These are phyloP conservation scores for Dothideomycetes sp. DNA, from an alignment of 2,329 filamentous ascomycete species.

Conservation along the genomic window DNA sequence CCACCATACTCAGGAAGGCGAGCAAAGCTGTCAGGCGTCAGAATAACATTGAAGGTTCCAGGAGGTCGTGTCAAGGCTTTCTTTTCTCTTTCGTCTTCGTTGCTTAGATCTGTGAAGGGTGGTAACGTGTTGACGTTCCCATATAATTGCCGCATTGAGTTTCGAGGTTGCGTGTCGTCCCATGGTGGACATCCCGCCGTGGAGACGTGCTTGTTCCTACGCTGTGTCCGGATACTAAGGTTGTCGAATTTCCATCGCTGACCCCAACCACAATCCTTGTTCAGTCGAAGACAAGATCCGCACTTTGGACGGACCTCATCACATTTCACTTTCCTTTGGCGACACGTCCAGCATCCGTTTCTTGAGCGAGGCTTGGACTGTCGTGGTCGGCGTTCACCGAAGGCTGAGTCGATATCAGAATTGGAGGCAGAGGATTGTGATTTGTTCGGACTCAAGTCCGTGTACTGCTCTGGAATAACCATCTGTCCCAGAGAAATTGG, in stretches of 20 bases:
- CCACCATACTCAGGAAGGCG: slow-evolving; percentile 41
- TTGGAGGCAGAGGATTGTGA: slow-evolving; percentile 6
- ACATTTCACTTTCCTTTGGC: slow-evolving; percentile 39
- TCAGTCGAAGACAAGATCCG: slow-evolving; percentile 47
- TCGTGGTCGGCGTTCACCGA: slow-evolving; percentile 6
- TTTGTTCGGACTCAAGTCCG: slow-evolving; percentile 3
- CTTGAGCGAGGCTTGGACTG: slow-evolving; percentile 9
- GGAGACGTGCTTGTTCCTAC: slow-evolving; percentile 34
- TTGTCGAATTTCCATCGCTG: slow-evolving; percentile 38
- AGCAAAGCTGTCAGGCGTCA: slow-evolving; percentile 46
- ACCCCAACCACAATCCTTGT: slow-evolving; percentile 49
- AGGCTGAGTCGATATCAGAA: slow-evolving; percentile 8
- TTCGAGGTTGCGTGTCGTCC: slow-evolving; percentile 40
- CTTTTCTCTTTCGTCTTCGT: slow-evolving; percentile 48
- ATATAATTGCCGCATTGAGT: not conserved
- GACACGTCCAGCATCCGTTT: slow-evolving; percentile 11
- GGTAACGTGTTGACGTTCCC: slow-evolving; percentile 31
- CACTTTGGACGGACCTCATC: slow-evolving; percentile 47
- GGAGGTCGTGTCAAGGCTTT: slow-evolving; percentile 44
- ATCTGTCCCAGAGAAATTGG: not conserved
- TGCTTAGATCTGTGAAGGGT: slow-evolving; percentile 43
- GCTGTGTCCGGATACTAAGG: slow-evolving; percentile 23
- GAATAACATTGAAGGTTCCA: slow-evolving; percentile 48
- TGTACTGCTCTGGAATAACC: too few relatives aligned
- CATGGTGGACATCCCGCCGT: slow-evolving; percentile 44